Base-by-base conservation (phyloP, 495 filamentous ascomycete species). In the Penicillium atrosanguineum region DNA sequence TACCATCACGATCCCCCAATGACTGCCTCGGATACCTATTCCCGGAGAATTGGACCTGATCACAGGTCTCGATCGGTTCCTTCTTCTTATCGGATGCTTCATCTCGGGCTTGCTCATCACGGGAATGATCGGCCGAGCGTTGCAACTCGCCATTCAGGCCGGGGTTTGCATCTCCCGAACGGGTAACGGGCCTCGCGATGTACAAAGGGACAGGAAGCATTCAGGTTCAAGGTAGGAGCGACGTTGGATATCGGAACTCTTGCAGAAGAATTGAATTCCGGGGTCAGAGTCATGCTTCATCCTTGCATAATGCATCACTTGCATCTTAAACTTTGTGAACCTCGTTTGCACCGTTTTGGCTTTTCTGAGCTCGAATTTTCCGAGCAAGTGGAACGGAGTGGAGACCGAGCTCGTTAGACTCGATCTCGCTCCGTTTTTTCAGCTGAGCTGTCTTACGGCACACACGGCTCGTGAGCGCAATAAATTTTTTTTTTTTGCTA, bases 371-470 rank as follows among this genome's bases (percentile, higher is more conserved):
- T 65, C 67, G 61, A 53, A 53, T 67, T 69, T 69, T 65, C 66
- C 68, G 69, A 69, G 52, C 46, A 20, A 56, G 64, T 69, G 66
- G 63, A 64, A 64, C 58, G 19, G 36, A 52, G 59, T 60, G 62
- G 56, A 60, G 62, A 46, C 19, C 44, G 51, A 12, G 20, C 53
- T 59, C 59, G 60, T 69, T 65, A 63, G 69, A 62, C 64, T 64
- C 68, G 68, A 70, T 73, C 68, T 66, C 51, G 45, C 55, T 63
- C 56, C 46, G 38, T 52, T 55, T 57, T 58, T 65, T 58, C 59
- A 60, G 57, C 57, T 63, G 45, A 19, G 40, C 21, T 52, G 31
- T 21, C 25, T 42, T 42, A 51, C 52, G 44, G 46, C 53, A 48
- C 48, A 61, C 54, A 61, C 62, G 62, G 62, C 59, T 62, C 36